Conservation (phyloP, 2,329 filamentous ascomycete genomes). For the Penicillium sp. region DNA sequence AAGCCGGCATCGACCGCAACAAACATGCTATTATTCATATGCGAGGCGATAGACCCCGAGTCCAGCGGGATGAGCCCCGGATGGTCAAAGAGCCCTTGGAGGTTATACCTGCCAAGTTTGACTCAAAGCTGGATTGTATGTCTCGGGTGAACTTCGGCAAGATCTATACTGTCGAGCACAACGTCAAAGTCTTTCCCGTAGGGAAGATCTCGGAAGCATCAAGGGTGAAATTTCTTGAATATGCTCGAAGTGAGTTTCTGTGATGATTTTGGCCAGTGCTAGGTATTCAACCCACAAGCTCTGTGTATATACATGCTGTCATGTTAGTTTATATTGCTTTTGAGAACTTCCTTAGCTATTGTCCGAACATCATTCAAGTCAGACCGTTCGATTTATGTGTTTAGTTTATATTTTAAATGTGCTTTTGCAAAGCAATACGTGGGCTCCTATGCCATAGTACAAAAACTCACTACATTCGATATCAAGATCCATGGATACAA, state of each 20-base stretch:
- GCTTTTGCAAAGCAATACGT: no score
- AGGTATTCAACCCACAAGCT: no score
- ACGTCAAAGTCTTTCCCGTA: slow-evolving; percentile 42
- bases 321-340: no score
- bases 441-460: no score
- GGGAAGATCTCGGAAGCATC: slow-evolving; percentile 33
- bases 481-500: no score
- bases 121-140: slow-evolving; percentile 28
- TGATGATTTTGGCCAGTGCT: no score
- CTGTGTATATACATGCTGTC: no score
- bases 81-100: slow-evolving; percentile 40
- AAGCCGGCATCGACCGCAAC: slow-evolving; percentile 33
- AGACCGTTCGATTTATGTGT: no score
- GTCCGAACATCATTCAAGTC: no score
- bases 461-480: no score
- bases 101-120: slow-evolving; percentile 24
- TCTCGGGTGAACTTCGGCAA: slow-evolving; percentile 45
- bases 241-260: neutral
- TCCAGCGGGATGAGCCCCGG: slow-evolving; percentile 24
- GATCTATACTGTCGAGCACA: slow-evolving; percentile 43
- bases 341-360: no score
- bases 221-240: slow-evolving; percentile 21
- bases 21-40: slow-evolving; percentile 43
- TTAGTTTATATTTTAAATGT: no score
- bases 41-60: slow-evolving; percentile 12